A percentile compares a stretch with the other conserved stretches of the same genome.
Evolutionary conservation across 225 moss, liverwort and hornwort genomes (phyloP).

Genomic region (Marchantia paleacea): DNA sequence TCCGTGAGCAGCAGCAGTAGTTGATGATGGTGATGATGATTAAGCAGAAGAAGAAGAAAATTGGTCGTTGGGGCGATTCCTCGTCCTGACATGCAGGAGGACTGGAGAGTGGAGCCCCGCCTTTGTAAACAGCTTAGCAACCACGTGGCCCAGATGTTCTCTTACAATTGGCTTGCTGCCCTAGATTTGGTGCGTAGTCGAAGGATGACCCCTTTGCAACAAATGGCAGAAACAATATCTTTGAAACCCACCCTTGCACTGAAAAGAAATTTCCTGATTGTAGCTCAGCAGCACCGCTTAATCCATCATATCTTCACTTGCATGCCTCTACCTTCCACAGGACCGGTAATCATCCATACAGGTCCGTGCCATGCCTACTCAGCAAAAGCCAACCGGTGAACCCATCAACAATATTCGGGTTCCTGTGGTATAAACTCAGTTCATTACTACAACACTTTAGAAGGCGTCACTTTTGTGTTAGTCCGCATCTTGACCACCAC

Average conservation of each 20-base stretch:
- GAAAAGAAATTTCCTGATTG: background rate
- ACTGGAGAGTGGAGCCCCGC: background rate
- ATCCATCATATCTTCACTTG: background rate
- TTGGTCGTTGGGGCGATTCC: background rate
- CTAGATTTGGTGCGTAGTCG: background rate
- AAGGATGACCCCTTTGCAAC: background rate
- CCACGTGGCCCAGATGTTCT: background rate
- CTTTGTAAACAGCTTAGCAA: background rate
- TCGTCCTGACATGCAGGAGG: background rate
- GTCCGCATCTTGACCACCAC: too few relatives aligned
- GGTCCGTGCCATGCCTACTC: too few relatives aligned
- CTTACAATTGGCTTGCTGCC: slow-evolving; percentile 1
- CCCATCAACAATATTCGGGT: too few relatives aligned
- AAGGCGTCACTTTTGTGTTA: too few relatives aligned
- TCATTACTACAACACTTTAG: too few relatives aligned
- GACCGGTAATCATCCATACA: too few relatives aligned
- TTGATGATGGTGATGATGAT: too few relatives aligned
- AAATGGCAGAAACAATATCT: background rate
- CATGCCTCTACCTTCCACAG: too few relatives aligned
- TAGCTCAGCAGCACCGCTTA: background rate
- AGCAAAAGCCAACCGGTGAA: too few relatives aligned
- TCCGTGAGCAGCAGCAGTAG: slow-evolving; percentile 5
- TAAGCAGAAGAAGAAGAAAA: too few relatives aligned
- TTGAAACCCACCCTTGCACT: background rate
- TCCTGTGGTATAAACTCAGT: too few relatives aligned